These are phyloP conservation scores for Trypanosoma cruzi DNA, from an alignment of 208 protist species.

Conservation along the genomic window DNA sequence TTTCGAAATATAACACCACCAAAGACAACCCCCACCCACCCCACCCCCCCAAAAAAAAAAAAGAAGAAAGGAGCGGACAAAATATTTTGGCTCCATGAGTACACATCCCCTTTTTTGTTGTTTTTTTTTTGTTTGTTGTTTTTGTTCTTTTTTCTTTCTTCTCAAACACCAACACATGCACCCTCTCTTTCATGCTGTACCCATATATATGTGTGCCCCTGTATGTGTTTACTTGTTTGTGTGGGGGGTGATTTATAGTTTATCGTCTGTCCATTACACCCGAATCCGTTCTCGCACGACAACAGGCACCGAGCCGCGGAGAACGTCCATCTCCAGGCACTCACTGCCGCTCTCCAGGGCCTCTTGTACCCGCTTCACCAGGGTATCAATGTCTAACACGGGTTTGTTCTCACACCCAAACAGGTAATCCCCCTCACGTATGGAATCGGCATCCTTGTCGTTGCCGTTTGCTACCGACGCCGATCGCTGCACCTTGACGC, in stretches of 20 bases:
- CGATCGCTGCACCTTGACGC: background rate
- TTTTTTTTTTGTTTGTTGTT: too few species aligned
- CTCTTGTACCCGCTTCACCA: background rate
- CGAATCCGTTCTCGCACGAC: background rate
- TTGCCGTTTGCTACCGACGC: background rate
- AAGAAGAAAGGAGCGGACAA: too few species aligned
- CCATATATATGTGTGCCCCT: too few species aligned
- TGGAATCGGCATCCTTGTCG: background rate
- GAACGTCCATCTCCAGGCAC: conserved; percentile 9
- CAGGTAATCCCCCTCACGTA: conserved; percentile 14
- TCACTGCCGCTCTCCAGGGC: background rate
- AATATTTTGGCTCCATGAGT: too few species aligned
- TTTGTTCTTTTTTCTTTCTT: too few species aligned
- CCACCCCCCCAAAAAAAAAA: too few species aligned
- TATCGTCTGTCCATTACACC: background rate
- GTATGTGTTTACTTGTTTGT: too few species aligned
- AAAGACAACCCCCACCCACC: too few species aligned
- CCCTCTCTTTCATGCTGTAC: too few species aligned
- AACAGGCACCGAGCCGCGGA: conserved; percentile 8
- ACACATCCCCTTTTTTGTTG: too few species aligned
- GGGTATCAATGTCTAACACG: background rate
- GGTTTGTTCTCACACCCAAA: conserved; percentile 10
- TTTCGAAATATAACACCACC: background rate
- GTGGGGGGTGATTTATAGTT: too few species aligned
- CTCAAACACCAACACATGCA: too few species aligned